phyloP scores from a whole-genome alignment of 306 rosid species.

The Medicago lupulina region DNA sequence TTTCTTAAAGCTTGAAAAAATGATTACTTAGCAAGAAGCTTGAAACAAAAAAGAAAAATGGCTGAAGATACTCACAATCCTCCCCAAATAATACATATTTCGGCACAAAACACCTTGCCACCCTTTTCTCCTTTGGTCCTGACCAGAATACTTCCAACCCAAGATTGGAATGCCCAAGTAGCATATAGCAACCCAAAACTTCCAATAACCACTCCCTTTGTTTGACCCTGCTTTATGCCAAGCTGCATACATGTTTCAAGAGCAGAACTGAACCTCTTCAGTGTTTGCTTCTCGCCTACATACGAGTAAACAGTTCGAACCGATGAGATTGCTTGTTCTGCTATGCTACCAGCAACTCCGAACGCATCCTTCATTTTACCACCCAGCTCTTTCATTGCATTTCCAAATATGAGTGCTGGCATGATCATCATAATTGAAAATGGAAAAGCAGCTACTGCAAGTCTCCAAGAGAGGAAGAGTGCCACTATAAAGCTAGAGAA shows the following conservation, averaged over 20 bases:
- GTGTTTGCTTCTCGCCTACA: constrained; percentile 71
- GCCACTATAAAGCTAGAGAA: constrained; percentile 62
- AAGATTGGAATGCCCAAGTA: constrained; percentile 78
- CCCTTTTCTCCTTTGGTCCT: constrained; percentile 68
- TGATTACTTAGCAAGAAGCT: background rate
- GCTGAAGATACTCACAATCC: constrained; percentile 65
- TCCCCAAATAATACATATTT: constrained; percentile 71
- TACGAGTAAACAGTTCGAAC: constrained; percentile 73
- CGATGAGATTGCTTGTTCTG: constrained; percentile 84
- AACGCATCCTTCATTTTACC: constrained; percentile 57
- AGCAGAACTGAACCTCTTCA: constrained; percentile 58
- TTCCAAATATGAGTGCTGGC: constrained; percentile 75
- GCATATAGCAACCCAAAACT: constrained; percentile 75
- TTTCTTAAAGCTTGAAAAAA: background rate
- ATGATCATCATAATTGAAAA: constrained; percentile 66
- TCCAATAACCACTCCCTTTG: constrained; percentile 76
- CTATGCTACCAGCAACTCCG: constrained; percentile 74
- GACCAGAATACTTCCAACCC: constrained; percentile 76
- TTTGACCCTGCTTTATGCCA: constrained; percentile 73
- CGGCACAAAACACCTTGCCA: constrained; percentile 66
- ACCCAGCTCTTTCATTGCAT: constrained; percentile 58
- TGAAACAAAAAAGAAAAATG: background rate
- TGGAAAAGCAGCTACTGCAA: constrained; percentile 73
- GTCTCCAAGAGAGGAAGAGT: constrained; percentile 71
- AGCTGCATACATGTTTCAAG: constrained; percentile 56